Percentiles rank a stretch among this genome's conserved stretches.
phyloP scores from a whole-genome alignment of 2,329 filamentous ascomycete genomes.

The Dactylellina leptospora region DNA sequence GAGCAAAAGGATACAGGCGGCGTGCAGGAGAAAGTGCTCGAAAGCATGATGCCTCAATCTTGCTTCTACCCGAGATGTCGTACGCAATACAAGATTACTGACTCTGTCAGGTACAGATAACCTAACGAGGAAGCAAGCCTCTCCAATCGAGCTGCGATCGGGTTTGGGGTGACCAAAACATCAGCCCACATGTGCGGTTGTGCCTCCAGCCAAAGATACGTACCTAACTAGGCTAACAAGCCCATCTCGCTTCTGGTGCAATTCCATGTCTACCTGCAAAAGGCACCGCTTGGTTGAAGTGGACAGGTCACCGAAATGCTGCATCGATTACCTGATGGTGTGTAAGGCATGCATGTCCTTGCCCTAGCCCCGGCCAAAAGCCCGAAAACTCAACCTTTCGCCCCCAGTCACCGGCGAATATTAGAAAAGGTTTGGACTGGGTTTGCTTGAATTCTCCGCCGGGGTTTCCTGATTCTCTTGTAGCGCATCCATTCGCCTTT shows the following conservation, averaged over 20 bases:
- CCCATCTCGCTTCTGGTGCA: too few species aligned
- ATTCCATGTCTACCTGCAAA: too few species aligned
- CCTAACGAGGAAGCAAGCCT: background rate
- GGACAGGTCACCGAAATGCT: constrained; percentile 38
- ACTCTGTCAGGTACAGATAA: constrained; percentile 10
- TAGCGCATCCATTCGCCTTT: background rate
- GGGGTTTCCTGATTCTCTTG: constrained; percentile 31
- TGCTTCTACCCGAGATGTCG: constrained; percentile 32
- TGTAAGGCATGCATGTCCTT: constrained; percentile 4
- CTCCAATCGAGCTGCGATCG: constrained; percentile 11
- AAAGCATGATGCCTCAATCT: background rate
- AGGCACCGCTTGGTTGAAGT: constrained; percentile 28
- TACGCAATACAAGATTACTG: too few species aligned
- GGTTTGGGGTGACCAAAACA: background rate
- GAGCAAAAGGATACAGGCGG: constrained; percentile 1
- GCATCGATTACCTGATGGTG: background rate
- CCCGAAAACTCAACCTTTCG: constrained; percentile 5
- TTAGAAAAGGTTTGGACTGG: background rate
- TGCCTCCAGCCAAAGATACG: too few species aligned
- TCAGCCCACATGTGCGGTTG: background rate
- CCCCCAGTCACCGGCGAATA: constrained; percentile 43
- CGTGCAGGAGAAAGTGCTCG: background rate
- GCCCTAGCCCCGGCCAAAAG: constrained; percentile 1
- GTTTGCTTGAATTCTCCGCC: constrained; percentile 37
- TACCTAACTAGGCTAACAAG: too few species aligned